Conservation (phyloP, 371 early-diverging fungal genomes). For the Fennellomyces sp. region DNA sequence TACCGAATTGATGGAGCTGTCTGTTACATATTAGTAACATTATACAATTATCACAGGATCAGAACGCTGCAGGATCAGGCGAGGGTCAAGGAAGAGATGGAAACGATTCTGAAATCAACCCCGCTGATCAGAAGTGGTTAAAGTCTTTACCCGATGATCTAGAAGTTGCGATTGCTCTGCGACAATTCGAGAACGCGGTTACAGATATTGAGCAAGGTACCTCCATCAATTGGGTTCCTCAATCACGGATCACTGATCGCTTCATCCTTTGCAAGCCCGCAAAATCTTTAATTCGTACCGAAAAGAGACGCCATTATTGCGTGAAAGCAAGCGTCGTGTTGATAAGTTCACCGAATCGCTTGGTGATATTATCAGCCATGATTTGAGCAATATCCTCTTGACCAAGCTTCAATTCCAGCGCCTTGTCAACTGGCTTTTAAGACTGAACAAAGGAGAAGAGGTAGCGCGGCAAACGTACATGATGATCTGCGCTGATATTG, state of each 20-base stretch:
- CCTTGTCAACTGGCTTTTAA: slow-evolving; percentile 80
- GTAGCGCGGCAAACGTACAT: too few species aligned
- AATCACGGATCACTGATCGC: not conserved
- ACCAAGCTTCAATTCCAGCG: slow-evolving; percentile 79
- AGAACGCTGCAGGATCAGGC: not conserved
- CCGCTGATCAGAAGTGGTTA: slow-evolving; percentile 66
- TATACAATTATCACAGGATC: not conserved
- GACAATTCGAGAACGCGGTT: slow-evolving; percentile 87
- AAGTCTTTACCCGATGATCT: slow-evolving; percentile 80
- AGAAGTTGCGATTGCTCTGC: slow-evolving; percentile 86
- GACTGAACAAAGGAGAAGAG: slow-evolving; percentile 79
- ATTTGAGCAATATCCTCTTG: slow-evolving; percentile 78
- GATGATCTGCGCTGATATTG: not conserved
- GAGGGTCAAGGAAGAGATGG: not conserved
- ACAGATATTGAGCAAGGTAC: slow-evolving; percentile 71
- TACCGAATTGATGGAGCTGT: not conserved
- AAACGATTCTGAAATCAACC: slow-evolving; percentile 20
- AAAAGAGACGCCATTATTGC: slow-evolving; percentile 50
- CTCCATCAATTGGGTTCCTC: not conserved
- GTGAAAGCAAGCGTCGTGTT: slow-evolving; percentile 54
- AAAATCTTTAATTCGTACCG: slow-evolving; percentile 32
- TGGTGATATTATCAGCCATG: slow-evolving; percentile 67
- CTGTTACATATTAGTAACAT: not conserved
- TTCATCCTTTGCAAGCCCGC: slow-evolving; percentile 28
- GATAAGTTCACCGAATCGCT: slow-evolving; percentile 70